Evolutionary conservation across 2,329 filamentous ascomycete genomes (phyloP), one percentile per base, ranked within the genome.

Genomic region (Monilinia fructicola): DNA sequence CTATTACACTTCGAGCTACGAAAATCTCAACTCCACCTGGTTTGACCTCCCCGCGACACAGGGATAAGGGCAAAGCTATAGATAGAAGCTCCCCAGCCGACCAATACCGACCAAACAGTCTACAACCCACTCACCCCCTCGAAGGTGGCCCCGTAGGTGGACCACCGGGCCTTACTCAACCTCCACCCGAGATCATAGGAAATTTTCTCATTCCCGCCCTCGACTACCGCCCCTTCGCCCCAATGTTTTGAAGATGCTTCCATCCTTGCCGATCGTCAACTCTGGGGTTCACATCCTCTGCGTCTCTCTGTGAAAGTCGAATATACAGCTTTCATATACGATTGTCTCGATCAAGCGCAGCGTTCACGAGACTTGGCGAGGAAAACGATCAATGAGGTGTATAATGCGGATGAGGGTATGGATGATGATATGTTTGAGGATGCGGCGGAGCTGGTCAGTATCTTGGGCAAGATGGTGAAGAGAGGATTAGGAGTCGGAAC

Each of bases 341-440:
- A 98, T 75, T 98, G 94, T 74, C 83, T 92, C 2, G 92, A 95
- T 75, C 93, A 98, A 73, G 82, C 85, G 56, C 88, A 93, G 28
- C 87, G 83, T 46, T 93, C 92, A 62, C 85, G 93, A 42, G 85
- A 85, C 64, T 78, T 97, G 18, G 94, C 95, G 14, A 90, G 91
- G 73, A 84, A 88, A 48, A 92, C 93, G 3, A 95, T 98, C 68
- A 85, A 90, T 53, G 92, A 97, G 73, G 94, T 97, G 0, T 97
- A 97, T 76, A 90, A 93, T 67, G 92, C 93, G 1, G 88, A 90
- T 64, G 93, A 97, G 77, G 92, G 91, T 26, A 94, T 98, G 87
- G 92, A 96, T 67, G 93, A 98, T 74, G 92, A 96, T 71, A 96
- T 95, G 82, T 99, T 97, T 76, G 87, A 90, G 71, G 95, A 98